Evolutionary conservation across 2,329 filamentous ascomycete genomes (phyloP), one percentile per base, ranked within the genome.

Genomic region (Clarireedia sp.): DNA sequence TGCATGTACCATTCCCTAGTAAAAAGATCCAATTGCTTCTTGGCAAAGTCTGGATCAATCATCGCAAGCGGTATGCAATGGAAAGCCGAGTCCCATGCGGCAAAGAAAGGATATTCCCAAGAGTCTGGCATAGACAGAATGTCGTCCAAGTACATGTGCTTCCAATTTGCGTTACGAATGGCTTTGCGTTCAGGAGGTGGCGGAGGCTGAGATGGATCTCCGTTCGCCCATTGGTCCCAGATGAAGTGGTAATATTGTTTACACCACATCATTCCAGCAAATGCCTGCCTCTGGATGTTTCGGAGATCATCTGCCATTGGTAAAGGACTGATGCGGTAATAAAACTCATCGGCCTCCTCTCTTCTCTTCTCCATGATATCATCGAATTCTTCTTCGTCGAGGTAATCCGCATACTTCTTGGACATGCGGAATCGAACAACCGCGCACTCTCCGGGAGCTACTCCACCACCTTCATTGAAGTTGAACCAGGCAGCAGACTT

Each of bases 1-100:
- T 97, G 92, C 80, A 94, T 96, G 75, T 96, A 97, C 94, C 92
- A 97, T 74, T 97, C 94, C 66, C 92, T 81, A 2, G 92, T 97
- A 69, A 97, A 92, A 43, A 97, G 75, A 69, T 97, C 94, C 49
- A 97, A 83, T 73, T 97, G 92, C 75, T 96, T 96, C 81, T 97
- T 97, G 54, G 92, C 91, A 66, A 96, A 96, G 43, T 96, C 92
- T 0, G 92, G 94, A 66, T 97, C 92, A 60, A 97, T 91, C 91
- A 97, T 96, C 40, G 94, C 89, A 59, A 97, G 74, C 0, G 91
- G 89, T 63, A 97, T 96, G 68, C 91, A 96, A 73, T 97, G 94
- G 72, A 97, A 97, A 5, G 91, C 92, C 54, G 88, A 92, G 70
- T 97, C 92, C 92, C 92, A 97, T 3, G 92, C 92, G 19, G 91